Evolutionary conservation across 129 eudicot genomes (phyloP).

Genomic region (Artemisia tridentata): DNA sequence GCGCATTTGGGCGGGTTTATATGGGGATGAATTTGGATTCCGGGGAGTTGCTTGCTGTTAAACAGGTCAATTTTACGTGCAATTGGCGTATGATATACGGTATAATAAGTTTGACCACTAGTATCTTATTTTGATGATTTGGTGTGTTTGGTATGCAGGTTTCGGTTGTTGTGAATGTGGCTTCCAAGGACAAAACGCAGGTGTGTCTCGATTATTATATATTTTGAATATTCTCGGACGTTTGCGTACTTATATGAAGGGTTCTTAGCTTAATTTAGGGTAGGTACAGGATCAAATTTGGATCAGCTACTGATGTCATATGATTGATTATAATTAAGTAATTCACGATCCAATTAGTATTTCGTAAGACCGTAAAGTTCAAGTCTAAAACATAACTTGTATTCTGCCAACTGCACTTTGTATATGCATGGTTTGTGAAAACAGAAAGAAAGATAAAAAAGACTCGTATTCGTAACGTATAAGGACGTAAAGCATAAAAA

Average conservation of each 20-base stretch:
- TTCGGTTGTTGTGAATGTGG: constrained; percentile 64
- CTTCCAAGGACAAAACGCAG: constrained; percentile 89
- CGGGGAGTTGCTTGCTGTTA: constrained; percentile 91
- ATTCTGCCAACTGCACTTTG: neutral
- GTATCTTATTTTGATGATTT: constrained; percentile 15
- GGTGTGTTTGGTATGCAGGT: constrained; percentile 50
- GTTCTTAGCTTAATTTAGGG: constrained; percentile 1
- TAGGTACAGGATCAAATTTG: neutral
- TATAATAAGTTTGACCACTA: neutral
- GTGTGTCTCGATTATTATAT: constrained; percentile 33
- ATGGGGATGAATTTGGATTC: constrained; percentile 99
- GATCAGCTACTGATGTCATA: neutral
- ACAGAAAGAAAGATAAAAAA: neutral
- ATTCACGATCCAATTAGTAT: neutral
- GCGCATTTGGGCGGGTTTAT: constrained; percentile 95
- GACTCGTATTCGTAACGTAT: neutral
- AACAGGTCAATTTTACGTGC: constrained; percentile 50
- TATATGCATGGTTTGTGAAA: neutral
- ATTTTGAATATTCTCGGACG: neutral
- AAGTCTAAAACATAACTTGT: too few species aligned
- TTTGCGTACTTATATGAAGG: neutral
- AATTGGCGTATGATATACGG: neutral
- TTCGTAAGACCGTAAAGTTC: neutral
- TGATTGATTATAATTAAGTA: neutral
- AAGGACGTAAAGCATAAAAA: neutral